Evolutionary conservation across 352 stramenopile genomes (phyloP).

Genomic region (Pythium coloratum): DNA sequence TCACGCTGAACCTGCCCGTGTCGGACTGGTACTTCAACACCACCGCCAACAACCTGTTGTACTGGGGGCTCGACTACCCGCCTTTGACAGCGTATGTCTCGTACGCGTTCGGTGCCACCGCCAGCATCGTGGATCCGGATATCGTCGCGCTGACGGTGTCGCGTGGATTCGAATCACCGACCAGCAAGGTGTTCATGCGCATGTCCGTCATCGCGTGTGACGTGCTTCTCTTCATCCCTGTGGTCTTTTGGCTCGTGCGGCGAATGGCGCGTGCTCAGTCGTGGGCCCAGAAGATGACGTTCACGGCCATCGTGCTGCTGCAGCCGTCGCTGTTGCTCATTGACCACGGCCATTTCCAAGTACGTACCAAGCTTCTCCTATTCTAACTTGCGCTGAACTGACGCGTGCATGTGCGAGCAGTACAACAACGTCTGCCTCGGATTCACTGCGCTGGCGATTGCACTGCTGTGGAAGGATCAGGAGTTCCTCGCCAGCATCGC

Average conservation of each 20-base stretch:
- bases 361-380: constrained; percentile 20
- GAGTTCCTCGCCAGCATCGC: constrained; percentile 82
- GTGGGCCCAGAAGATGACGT: constrained; percentile 56
- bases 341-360: constrained; percentile 99
- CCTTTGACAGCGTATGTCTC: constrained; percentile 93
- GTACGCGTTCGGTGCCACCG: constrained; percentile 77
- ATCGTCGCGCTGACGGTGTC: constrained; percentile 84
- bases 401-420: constrained; percentile 29
- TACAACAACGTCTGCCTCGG: constrained; percentile 99
- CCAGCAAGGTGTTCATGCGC: constrained; percentile 91
- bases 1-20: constrained; percentile 93
- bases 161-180: constrained; percentile 83
- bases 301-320: constrained; percentile 72
- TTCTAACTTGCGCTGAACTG: neutral
- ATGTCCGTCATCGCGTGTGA: constrained; percentile 93
- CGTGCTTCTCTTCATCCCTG: constrained; percentile 88
- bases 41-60: constrained; percentile 91
- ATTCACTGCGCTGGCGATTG: constrained; percentile 70
- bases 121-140: constrained; percentile 74
- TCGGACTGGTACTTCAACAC: constrained; percentile 95
- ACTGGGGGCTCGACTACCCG: constrained; percentile 99
- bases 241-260: constrained; percentile 44
- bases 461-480: constrained; percentile 67
- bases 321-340: constrained; percentile 93
- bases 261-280: constrained; percentile 39